Conservation (phyloP, 1,139 yeast genomes). For the Barnettozyma hawaiiensis region DNA sequence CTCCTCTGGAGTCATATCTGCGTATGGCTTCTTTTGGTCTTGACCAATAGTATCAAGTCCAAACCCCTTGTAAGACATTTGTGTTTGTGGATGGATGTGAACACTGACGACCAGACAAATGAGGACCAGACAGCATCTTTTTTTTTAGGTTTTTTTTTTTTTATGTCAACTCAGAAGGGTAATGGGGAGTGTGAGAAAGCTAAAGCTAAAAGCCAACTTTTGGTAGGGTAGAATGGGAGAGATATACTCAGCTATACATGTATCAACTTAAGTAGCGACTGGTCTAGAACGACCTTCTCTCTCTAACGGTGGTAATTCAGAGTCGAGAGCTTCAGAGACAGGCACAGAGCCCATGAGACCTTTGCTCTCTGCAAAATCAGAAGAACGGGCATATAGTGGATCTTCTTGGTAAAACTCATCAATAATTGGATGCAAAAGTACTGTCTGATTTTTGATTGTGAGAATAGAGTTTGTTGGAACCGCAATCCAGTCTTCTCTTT, state of each 20-base stretch:
- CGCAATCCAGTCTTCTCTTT: constrained; percentile 95
- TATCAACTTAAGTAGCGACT: background rate
- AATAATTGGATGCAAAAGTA: constrained; percentile 80
- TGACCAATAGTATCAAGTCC: constrained; percentile 32
- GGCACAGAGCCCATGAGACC: constrained; percentile 85
- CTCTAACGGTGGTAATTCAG: constrained; percentile 75
- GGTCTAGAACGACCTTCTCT: constrained; percentile 67
- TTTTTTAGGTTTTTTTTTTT: background rate
- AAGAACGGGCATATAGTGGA: constrained; percentile 61
- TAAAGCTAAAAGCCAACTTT: too few species aligned
- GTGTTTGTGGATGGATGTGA: background rate
- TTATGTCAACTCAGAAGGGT: background rate
- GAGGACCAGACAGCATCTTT: too few species aligned
- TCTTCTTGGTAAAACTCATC: constrained; percentile 84
- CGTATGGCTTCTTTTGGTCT: constrained; percentile 39
- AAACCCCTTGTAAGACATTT: constrained; percentile 36
- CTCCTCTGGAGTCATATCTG: constrained; percentile 84
- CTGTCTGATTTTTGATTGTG: constrained; percentile 82
- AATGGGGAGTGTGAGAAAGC: background rate
- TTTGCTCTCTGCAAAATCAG: constrained; percentile 80
- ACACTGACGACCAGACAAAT: background rate
- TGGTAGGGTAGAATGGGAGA: background rate
- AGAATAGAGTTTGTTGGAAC: constrained; percentile 88
- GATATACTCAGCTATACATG: background rate
- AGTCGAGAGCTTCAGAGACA: constrained; percentile 41